Percentiles rank a stretch among this genome's conserved stretches.
Evolutionary conservation across 352 stramenopile species (phyloP).

Genomic region (Pythium brassicae): DNA sequence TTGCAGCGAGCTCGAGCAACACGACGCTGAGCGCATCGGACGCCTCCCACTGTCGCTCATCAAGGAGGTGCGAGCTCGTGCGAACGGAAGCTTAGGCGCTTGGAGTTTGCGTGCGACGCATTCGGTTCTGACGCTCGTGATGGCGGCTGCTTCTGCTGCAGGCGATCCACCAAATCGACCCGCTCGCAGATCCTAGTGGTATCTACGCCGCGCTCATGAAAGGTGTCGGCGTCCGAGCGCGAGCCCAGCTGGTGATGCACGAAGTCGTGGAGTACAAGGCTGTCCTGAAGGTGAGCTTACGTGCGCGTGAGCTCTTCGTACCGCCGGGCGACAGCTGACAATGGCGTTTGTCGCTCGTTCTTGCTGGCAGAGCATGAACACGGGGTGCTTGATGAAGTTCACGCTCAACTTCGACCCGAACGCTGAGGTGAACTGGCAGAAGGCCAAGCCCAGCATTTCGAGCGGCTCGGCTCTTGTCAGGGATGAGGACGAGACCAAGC

Average conservation of each 20-base stretch:
- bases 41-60: constrained; percentile 35
- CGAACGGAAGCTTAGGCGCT: not conserved
- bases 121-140: too few relatives aligned
- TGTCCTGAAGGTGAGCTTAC: constrained; percentile 37
- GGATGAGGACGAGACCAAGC: too few relatives aligned
- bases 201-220: constrained; percentile 34
- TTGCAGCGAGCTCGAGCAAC: constrained; percentile 50
- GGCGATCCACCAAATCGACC: constrained; percentile 48
- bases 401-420: constrained; percentile 66
- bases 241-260: constrained; percentile 37
- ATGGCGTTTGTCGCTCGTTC: not conserved
- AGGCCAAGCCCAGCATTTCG: constrained; percentile 1
- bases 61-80: constrained; percentile 14
- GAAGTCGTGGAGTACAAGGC: constrained; percentile 53
- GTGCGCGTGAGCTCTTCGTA: not conserved
- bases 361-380: constrained; percentile 54
- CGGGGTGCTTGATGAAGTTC: constrained; percentile 69
- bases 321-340: not conserved
- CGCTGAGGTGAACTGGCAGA: constrained; percentile 47
- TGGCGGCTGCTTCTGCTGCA: constrained; percentile 2
- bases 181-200: constrained; percentile 28
- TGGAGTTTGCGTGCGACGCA: not conserved
- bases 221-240: constrained; percentile 35
- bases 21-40: constrained; percentile 37
- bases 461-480: not conserved